Evolutionary conservation across 2,329 filamentous ascomycete genomes (phyloP).

Genomic region (Fusarium sp.): DNA sequence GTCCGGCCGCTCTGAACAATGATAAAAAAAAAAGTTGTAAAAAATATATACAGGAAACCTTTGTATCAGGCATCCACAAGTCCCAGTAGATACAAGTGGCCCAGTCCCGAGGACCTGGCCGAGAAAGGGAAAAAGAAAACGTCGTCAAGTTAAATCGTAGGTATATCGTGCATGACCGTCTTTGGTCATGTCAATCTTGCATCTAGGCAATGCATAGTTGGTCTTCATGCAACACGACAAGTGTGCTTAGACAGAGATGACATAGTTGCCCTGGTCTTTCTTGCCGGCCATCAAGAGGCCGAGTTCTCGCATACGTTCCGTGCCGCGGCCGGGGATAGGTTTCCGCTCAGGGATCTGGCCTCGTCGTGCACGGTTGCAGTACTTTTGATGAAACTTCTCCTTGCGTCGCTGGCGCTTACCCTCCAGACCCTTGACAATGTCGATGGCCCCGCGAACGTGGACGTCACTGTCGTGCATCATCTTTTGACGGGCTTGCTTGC

Average conservation of each 20-base stretch:
- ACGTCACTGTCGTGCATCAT: constrained; percentile 57
- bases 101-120: constrained; percentile 27
- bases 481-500: constrained; percentile 58
- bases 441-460: constrained; percentile 91
- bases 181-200: constrained; percentile 28
- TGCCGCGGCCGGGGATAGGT: constrained; percentile 85
- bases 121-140: constrained; percentile 26
- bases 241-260: constrained; percentile 74
- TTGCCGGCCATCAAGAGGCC: constrained; percentile 90
- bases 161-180: constrained; percentile 33
- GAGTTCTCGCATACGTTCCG: constrained; percentile 86
- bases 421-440: constrained; percentile 96
- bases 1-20: constrained; percentile 43
- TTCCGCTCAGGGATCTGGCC: constrained; percentile 71
- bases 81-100: constrained; percentile 38
- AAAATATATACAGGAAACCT: constrained; percentile 39
- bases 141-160: constrained; percentile 33
- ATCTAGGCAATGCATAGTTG: constrained; percentile 11
- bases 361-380: constrained; percentile 85
- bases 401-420: constrained; percentile 92
- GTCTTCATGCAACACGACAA: constrained; percentile 12
- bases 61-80: constrained; percentile 11
- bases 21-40: constrained; percentile 17
- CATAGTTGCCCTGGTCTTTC: constrained; percentile 78
- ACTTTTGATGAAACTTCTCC: constrained; percentile 92